Conservation (phyloP, 495 filamentous ascomycete genomes). For the Hyaloscypha finlandica region DNA sequence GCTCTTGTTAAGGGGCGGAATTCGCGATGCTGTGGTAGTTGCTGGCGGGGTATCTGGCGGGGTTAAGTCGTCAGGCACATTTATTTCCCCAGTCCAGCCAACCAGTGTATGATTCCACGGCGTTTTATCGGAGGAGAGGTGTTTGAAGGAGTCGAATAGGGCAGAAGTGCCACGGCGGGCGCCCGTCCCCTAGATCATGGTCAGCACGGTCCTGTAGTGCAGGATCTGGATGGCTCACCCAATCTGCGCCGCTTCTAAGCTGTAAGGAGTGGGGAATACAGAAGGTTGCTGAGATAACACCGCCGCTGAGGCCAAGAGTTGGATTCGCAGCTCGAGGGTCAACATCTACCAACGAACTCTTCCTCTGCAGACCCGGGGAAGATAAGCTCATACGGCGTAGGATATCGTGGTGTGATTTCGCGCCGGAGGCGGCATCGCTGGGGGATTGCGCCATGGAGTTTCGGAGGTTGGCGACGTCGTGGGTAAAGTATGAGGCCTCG, state of each 20-base stretch:
- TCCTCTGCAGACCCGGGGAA: constrained; percentile 38
- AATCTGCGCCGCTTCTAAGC: constrained; percentile 66
- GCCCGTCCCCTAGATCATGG: constrained; percentile 59
- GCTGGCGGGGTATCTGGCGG: constrained; percentile 45
- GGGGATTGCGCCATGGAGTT: constrained; percentile 39
- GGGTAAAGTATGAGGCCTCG: constrained; percentile 42
- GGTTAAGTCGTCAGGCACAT: constrained; percentile 47
- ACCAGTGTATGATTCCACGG: constrained; percentile 86
- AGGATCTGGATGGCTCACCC: constrained; percentile 54
- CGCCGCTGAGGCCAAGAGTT: constrained; percentile 70
- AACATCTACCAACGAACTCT: constrained; percentile 55
- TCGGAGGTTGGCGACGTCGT: constrained; percentile 27
- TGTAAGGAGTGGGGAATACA: constrained; percentile 77
- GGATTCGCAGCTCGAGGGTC: constrained; percentile 66
- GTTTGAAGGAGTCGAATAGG: constrained; percentile 82
- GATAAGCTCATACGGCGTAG: constrained; percentile 63
- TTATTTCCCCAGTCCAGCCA: constrained; percentile 91
- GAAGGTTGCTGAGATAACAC: constrained; percentile 85
- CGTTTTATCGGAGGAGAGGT: constrained; percentile 73
- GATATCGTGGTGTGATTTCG: constrained; percentile 59
- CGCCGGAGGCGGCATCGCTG: constrained; percentile 50
- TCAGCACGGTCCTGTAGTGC: constrained; percentile 33
- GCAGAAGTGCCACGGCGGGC: constrained; percentile 82
- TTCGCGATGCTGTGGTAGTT: constrained; percentile 37
- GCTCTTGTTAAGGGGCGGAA: constrained; percentile 54